These are phyloP conservation scores for Athelia psychrophila DNA, from an alignment of 1,284 basidiomycete species.

Conservation along the genomic window DNA sequence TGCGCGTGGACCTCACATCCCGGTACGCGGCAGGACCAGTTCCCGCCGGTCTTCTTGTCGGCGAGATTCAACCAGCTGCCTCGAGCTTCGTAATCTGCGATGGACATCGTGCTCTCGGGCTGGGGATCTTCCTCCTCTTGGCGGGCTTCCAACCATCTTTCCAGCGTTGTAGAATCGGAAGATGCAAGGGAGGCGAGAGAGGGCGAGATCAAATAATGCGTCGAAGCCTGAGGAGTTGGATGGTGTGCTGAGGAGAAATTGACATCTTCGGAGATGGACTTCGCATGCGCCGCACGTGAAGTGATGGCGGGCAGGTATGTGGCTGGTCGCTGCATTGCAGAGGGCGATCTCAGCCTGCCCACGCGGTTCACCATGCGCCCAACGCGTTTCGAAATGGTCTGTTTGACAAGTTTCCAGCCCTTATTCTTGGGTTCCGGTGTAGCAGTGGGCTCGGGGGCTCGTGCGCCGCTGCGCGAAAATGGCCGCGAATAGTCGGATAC, in stretches of 20 bases:
- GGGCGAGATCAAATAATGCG: background rate
- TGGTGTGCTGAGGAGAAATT: background rate
- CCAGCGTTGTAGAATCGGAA: conserved; percentile 31
- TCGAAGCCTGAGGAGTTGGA: background rate
- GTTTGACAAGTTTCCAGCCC: conserved; percentile 24
- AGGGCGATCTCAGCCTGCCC: background rate
- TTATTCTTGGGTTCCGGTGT: conserved; percentile 6
- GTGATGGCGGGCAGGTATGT: background rate
- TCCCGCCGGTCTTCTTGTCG: conserved; percentile 10
- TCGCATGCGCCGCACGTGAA: background rate
- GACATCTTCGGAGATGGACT: background rate
- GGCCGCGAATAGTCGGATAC: conserved; percentile 26
- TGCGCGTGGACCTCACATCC: conserved; percentile 24
- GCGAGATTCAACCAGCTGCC: conserved; percentile 43
- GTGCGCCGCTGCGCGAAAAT: conserved; percentile 31
- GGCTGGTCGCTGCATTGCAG: background rate
- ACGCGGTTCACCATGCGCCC: background rate
- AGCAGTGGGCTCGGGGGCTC: conserved; percentile 36
- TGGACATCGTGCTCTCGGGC: conserved; percentile 26
- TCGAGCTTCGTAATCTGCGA: conserved; percentile 43
- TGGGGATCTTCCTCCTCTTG: conserved; percentile 15
- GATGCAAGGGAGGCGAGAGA: conserved; percentile 14
- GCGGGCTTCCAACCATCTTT: conserved; percentile 37
- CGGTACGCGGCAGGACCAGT: conserved; percentile 23
- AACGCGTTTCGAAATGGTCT: conserved; percentile 15